Conservation (phyloP, 164 flowering plant species). For the Buxus sempervirens region DNA sequence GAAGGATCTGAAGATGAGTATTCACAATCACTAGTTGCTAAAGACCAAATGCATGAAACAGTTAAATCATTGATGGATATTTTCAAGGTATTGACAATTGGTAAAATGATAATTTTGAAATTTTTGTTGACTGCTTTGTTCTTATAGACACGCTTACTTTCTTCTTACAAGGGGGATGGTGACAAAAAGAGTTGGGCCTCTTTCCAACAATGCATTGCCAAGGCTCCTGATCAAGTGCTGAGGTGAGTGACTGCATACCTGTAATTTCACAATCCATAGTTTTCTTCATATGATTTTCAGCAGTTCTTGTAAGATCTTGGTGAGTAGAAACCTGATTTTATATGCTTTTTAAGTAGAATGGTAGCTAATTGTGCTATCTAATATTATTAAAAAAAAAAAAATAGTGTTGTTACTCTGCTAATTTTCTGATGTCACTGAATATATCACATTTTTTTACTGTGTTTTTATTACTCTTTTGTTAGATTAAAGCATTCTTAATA, state of each 20-base stretch:
- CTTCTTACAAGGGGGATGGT: conserved; percentile 46
- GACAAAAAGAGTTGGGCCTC: conserved; percentile 72
- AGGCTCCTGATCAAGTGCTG: conserved; percentile 76
- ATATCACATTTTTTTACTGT: no score
- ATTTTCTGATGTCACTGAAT: no score
- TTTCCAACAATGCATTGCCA: conserved; percentile 58
- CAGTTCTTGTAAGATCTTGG: background rate
- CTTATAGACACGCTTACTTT: background rate
- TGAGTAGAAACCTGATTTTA: no score
- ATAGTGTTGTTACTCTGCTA: no score
- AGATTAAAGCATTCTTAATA: no score
- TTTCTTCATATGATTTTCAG: background rate
- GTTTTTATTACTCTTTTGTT: no score
- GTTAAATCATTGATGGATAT: conserved; percentile 32
- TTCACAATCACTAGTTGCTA: conserved; percentile 34
- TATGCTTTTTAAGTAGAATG: no score
- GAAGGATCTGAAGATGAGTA: conserved; percentile 31
- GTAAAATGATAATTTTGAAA: background rate
- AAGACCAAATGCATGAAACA: conserved; percentile 33
- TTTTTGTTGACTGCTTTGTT: background rate
- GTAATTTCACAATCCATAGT: background rate
- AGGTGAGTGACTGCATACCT: conserved; percentile 45
- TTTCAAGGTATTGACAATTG: conserved; percentile 55
- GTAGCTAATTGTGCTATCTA: no score
- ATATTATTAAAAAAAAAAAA: no score